A percentile compares a stretch with the other conserved stretches of the same genome.
Evolutionary conservation across 257 asterid species (phyloP).

Genomic region (Misopates orontium): DNA sequence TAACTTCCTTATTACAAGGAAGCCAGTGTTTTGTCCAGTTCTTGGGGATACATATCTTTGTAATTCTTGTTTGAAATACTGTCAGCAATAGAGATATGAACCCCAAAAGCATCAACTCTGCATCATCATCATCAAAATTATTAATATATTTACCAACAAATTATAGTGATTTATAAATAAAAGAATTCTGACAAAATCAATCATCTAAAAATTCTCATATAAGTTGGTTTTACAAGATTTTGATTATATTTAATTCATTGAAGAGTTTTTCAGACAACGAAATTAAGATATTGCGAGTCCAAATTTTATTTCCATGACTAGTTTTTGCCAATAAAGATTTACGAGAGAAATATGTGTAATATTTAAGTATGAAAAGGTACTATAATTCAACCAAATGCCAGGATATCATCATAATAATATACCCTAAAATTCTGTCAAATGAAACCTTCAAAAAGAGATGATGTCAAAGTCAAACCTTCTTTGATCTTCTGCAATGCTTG

Average conservation of each 20-base stretch:
- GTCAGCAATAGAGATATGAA: constrained; percentile 65
- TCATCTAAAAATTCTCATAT: neutral
- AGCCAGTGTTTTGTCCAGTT: constrained; percentile 52
- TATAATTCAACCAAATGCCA: no score
- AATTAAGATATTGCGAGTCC: no score
- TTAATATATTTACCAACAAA: neutral
- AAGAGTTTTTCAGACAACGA: no score
- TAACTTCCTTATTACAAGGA: constrained; percentile 51
- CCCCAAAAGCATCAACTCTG: constrained; percentile 82
- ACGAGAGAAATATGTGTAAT: no score
- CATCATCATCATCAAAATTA: constrained; percentile 8
- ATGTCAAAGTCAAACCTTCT: constrained; percentile 50
- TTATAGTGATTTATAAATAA: neutral
- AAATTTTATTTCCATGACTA: no score
- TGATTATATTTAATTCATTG: no score
- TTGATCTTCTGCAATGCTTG: constrained; percentile 68
- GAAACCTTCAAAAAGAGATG: no score
- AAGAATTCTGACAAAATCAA: neutral
- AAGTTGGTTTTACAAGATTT: neutral
- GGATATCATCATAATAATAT: no score
- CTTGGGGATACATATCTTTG: constrained; percentile 50
- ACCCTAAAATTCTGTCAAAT: no score
- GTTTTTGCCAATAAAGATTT: no score
- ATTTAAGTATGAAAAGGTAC: no score
- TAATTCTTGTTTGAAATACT: constrained; percentile 45